Evolutionary conservation across 2,329 filamentous ascomycete genomes (phyloP), one percentile per base, ranked within the genome.

Genomic region (Apiospora koreana): DNA sequence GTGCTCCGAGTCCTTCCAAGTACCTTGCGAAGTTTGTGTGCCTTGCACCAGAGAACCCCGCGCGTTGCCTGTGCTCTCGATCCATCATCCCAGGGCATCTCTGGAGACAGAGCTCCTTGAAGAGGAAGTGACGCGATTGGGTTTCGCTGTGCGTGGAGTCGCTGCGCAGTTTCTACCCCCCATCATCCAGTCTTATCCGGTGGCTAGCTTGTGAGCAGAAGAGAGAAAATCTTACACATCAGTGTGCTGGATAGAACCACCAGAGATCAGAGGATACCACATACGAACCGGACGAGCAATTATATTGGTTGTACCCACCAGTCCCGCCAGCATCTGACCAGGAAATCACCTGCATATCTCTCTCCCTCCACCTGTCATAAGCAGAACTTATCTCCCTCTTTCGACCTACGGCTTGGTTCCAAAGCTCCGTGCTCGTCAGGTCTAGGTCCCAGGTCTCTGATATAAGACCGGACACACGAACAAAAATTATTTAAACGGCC

Each of bases 21-120:
- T 68, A 68, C 66, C 66, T 46, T 41, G 66, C 54, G 54, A 62
- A 62, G 54, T 62, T 62, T 62, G 54, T n/a, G 54, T 62, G 54
- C 54, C 54, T 62, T 62, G 54, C 54, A 62, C 54, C 54, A 62
- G 54, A 62, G 54, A 62, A 62, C 54, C 54, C 54, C 54, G 54
- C 54, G 54, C 54, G 54, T 38, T 38, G 54, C 54, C 54, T 62
- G 54, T 62, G 54, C 54, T 62, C 18, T 62, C 54, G 54, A 23
- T 62, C 54, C 54, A 62, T 62, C 54, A 62, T 62, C 54, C 54
- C 54, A 62, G 54, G 21, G 18, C 31, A 62, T 38, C 28, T 62
- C 54, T 62, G 54, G 31, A 28, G 54, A 38, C 31, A 38, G 18
- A 62, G 54, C 54, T 62, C 54, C 54, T 62, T n/a, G 31, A 35